A percentile compares a stretch with the other conserved stretches of the same genome.
These are phyloP conservation scores for Forsythia viridissima DNA, from an alignment of 257 asterid species.

Conservation along the genomic window DNA sequence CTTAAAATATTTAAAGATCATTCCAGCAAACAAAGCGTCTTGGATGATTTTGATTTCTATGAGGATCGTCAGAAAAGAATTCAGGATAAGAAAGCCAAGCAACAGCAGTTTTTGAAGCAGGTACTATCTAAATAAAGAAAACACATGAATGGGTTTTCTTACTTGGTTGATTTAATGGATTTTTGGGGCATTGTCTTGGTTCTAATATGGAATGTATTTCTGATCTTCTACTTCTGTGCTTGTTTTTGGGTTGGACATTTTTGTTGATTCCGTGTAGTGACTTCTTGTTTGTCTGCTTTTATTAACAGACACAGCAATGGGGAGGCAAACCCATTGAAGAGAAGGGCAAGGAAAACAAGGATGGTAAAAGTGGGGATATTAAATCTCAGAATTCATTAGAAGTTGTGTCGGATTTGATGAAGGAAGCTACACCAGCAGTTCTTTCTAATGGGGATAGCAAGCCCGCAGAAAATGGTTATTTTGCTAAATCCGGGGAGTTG, in stretches of 20 bases:
- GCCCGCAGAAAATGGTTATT: not conserved
- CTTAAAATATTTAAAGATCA: slow-evolving; percentile 66
- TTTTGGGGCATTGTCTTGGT: not conserved
- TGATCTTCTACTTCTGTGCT: not conserved
- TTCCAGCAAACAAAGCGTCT: slow-evolving; percentile 48
- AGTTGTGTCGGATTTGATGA: slow-evolving; percentile 21
- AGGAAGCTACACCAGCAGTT: slow-evolving; percentile 18
- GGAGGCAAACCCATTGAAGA: slow-evolving; percentile 30
- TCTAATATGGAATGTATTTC: not conserved
- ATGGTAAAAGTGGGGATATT: slow-evolving; percentile 27
- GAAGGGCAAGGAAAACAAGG: slow-evolving; percentile 37
- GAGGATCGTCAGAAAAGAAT: slow-evolving; percentile 69
- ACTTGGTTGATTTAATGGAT: not conserved
- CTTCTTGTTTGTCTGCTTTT: not conserved
- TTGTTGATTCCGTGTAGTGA: not conserved
- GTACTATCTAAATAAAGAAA: slow-evolving; percentile 15
- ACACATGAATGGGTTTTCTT: not conserved
- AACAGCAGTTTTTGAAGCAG: slow-evolving; percentile 44
- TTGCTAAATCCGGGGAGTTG: slow-evolving; percentile 25
- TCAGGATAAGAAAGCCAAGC: slow-evolving; percentile 57
- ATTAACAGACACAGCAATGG: slow-evolving; percentile 24
- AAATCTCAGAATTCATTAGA: slow-evolving; percentile 32
- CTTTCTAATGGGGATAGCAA: slow-evolving; percentile 24
- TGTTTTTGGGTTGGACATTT: not conserved
- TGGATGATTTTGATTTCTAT: slow-evolving; percentile 77